Conservation (phyloP, 257 asterid species). For the Cinchona pubescens region DNA sequence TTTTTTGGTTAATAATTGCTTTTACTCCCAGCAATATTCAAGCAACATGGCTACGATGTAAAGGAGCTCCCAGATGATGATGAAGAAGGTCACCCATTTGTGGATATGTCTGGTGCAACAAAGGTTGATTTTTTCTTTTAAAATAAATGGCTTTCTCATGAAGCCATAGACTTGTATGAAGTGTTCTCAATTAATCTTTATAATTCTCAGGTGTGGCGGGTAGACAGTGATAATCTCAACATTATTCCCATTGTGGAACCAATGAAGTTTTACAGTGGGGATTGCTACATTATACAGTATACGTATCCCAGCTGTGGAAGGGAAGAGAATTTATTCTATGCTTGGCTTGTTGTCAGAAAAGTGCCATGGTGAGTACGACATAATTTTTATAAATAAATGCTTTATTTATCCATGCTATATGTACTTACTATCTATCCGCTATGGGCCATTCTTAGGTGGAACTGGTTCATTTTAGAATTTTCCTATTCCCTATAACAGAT, state of each 20-base stretch:
- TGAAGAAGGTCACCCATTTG: conserved; percentile 20
- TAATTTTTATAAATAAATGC: not conserved
- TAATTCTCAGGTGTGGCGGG: conserved; percentile 65
- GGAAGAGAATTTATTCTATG: conserved; percentile 66
- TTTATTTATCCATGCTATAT: not conserved
- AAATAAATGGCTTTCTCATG: conserved; percentile 1
- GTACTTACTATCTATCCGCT: no score
- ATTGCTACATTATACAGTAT: conserved; percentile 77
- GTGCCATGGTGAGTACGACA: conserved; percentile 50
- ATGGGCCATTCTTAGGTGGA: no score
- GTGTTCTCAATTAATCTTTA: conserved; percentile 8
- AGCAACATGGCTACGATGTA: conserved; percentile 40
- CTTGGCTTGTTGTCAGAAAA: conserved; percentile 82
- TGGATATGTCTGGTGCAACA: conserved; percentile 31
- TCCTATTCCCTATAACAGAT: not conserved
- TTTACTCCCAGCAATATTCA: conserved; percentile 35
- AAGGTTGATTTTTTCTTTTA: conserved; percentile 19
- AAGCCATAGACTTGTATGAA: not conserved
- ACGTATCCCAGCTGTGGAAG: conserved; percentile 52
- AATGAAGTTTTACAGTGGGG: conserved; percentile 67
- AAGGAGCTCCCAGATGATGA: conserved; percentile 33
- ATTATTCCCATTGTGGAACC: conserved; percentile 46
- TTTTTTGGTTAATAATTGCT: not conserved
- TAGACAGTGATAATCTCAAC: conserved; percentile 44
- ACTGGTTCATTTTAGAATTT: no score